Conservation (phyloP, 1,284 basidiomycete species). For the Pholiota adiposa region DNA sequence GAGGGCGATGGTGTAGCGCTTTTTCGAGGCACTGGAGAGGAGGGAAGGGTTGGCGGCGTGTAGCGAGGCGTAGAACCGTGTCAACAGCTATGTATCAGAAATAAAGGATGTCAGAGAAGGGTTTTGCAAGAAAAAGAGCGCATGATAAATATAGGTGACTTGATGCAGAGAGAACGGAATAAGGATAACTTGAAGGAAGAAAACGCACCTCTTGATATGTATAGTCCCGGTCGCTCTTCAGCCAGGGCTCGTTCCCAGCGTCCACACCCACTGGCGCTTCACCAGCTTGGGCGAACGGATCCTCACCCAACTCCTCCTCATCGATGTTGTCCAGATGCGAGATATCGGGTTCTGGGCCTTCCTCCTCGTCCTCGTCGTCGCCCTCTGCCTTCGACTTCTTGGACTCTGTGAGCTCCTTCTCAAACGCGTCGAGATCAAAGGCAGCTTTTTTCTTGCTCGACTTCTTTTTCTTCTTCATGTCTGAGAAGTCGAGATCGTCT, state of each 20-base stretch:
- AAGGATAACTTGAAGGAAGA: background rate
- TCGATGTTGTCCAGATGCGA: slow-evolving; percentile 71
- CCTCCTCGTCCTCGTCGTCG: slow-evolving; percentile 62
- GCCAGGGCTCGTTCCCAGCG: slow-evolving; percentile 83
- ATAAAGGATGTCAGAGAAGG: slow-evolving; percentile 6
- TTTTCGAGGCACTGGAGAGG: slow-evolving; percentile 79
- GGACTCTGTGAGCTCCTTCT: slow-evolving; percentile 82
- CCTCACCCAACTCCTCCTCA: slow-evolving; percentile 84
- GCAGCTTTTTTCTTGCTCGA: slow-evolving; percentile 77
- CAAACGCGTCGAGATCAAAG: slow-evolving; percentile 82
- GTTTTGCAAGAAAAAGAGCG: too few relatives aligned
- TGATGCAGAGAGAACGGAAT: too few relatives aligned
- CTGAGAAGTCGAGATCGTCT: slow-evolving; percentile 82
- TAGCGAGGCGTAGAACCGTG: slow-evolving; percentile 90
- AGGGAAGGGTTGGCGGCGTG: slow-evolving; percentile 96
- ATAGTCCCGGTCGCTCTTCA: slow-evolving; percentile 93
- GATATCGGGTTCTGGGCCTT: slow-evolving; percentile 61
- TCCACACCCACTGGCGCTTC: slow-evolving; percentile 63
- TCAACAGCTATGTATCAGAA: slow-evolving; percentile 82
- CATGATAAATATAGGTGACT: too few relatives aligned
- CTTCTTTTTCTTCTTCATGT: slow-evolving; percentile 88
- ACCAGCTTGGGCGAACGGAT: slow-evolving; percentile 72
- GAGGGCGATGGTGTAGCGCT: slow-evolving; percentile 99
- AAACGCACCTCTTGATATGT: slow-evolving; percentile 84
- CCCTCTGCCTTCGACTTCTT: slow-evolving; percentile 61